Conservation (phyloP, 345 rosid genomes). For the Bruguiera gymnorhiza region DNA sequence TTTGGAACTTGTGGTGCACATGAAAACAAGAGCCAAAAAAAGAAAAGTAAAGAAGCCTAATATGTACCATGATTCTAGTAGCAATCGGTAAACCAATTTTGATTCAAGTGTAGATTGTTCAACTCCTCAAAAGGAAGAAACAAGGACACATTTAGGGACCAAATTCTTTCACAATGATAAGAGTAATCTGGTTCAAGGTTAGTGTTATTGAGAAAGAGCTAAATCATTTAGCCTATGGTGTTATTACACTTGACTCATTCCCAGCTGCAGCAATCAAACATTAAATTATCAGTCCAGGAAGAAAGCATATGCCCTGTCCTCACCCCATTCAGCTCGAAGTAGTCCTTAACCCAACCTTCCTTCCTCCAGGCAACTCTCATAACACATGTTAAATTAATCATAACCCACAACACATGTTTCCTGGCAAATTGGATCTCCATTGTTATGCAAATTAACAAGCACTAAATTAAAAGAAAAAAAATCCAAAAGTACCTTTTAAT, state of each 20-base stretch:
- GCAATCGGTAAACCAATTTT: background rate
- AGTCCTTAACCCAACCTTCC: conserved; percentile 1
- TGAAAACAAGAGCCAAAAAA: no score
- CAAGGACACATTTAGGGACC: background rate
- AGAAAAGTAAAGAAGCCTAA: no score
- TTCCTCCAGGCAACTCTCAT: background rate
- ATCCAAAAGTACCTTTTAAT: no score
- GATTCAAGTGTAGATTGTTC: background rate
- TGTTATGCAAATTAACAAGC: background rate
- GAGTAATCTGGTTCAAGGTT: no score
- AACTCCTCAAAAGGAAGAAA: background rate
- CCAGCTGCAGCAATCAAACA: background rate
- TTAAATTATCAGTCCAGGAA: background rate
- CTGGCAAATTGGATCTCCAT: no score
- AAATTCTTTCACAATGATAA: background rate
- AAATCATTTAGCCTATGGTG: background rate
- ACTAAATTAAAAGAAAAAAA: no score
- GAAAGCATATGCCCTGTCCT: background rate
- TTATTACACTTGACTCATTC: conserved; percentile 4
- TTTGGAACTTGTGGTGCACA: no score
- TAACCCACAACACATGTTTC: background rate
- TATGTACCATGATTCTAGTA: background rate
- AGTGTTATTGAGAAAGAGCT: background rate
- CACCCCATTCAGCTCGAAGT: background rate
- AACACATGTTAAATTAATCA: background rate